These are phyloP conservation scores for Amanita jacksonii DNA, from an alignment of 768 basidiomycete species.

Conservation along the genomic window DNA sequence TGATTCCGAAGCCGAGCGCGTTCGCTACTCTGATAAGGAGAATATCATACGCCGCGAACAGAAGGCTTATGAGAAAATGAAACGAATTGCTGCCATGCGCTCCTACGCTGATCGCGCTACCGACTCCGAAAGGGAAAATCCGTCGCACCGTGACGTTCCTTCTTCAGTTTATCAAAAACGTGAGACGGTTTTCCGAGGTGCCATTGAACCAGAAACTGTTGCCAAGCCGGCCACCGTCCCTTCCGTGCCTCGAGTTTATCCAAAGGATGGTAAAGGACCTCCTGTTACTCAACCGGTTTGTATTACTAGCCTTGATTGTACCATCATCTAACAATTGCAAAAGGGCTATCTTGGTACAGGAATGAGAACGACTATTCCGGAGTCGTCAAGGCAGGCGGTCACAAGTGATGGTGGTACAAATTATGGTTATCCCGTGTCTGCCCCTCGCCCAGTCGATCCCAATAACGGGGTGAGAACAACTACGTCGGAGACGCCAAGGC, in stretches of 20 bases:
- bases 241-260: too few relatives aligned
- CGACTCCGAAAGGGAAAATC: constrained; percentile 6
- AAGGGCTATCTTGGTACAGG: not conserved
- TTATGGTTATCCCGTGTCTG: too few relatives aligned
- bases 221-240: not conserved
- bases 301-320: not conserved
- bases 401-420: too few relatives aligned
- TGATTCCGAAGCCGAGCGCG: constrained; percentile 1
- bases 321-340: not conserved
- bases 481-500: too few relatives aligned
- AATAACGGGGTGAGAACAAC: too few relatives aligned
- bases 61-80: not conserved
- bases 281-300: not conserved
- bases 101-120: not conserved
- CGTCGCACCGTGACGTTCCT: constrained; percentile 1
- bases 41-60: constrained; percentile 3
- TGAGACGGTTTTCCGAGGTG: not conserved
- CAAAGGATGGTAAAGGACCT: not conserved
- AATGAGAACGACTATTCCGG: not conserved
- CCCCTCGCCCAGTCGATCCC: too few relatives aligned
- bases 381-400: not conserved
- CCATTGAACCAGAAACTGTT: not conserved
- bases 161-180: not conserved
- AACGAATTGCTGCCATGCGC: not conserved
- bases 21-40: constrained; percentile 5